Percentiles rank a stretch among this genome's conserved stretches.
These are phyloP conservation scores for Sclerotinia sclerotiorum DNA, from an alignment of 2,329 filamentous ascomycete species.

Conservation along the genomic window DNA sequence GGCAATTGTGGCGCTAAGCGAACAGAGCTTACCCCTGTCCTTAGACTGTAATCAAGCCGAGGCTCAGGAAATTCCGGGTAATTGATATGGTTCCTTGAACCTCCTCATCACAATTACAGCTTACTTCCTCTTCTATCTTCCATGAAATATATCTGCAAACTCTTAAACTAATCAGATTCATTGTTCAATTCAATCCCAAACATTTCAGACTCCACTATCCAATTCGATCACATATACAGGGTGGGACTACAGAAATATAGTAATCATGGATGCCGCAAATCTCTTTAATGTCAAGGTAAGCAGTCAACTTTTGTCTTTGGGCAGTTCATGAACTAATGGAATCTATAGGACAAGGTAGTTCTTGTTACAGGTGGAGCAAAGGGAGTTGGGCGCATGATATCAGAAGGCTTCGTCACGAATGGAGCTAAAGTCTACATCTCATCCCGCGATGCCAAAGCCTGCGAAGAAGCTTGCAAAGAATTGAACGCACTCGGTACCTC, in stretches of 20 bases:
- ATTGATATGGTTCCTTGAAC: background rate
- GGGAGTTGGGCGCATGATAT: conserved; percentile 68
- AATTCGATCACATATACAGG: too few relatives aligned
- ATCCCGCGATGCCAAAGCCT: conserved; percentile 61
- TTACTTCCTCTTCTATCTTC: background rate
- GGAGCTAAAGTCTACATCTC: conserved; percentile 70
- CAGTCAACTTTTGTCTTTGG: background rate
- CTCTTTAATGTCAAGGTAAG: conserved; percentile 61
- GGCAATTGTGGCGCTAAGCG: background rate
- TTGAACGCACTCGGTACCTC: conserved; percentile 52
- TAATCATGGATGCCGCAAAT: conserved; percentile 53
- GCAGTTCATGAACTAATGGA: conserved; percentile 4
- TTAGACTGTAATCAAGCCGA: background rate
- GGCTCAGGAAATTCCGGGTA: background rate
- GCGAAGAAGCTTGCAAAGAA: conserved; percentile 58
- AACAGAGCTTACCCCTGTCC: background rate
- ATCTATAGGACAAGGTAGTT: conserved; percentile 52
- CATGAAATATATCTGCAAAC: background rate
- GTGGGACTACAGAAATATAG: background rate
- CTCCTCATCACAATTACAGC: background rate
- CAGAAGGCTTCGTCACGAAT: conserved; percentile 63
- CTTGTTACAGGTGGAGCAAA: conserved; percentile 60
- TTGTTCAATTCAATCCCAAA: too few relatives aligned
- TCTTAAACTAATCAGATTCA: background rate
- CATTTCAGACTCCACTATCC: too few relatives aligned